These are phyloP conservation scores for Drechmeria coniospora DNA, from an alignment of 2,329 filamentous ascomycete genomes.

Conservation along the genomic window DNA sequence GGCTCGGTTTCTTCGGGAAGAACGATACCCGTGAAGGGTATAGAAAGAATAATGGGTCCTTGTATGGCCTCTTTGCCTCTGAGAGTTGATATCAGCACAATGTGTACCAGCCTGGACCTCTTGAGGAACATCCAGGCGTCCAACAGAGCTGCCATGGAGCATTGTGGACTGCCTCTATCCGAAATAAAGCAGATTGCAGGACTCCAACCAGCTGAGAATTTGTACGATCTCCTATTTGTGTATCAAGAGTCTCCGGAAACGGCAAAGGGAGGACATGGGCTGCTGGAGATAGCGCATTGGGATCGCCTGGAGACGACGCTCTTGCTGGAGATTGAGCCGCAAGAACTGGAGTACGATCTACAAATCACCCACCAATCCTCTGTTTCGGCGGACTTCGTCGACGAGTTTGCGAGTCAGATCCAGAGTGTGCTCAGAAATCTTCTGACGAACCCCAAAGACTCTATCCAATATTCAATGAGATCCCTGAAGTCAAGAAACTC, in stretches of 20 bases:
- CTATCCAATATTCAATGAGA: slow-evolving; percentile 4
- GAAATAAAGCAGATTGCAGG: slow-evolving; percentile 52
- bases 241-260: slow-evolving; percentile 59
- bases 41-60: slow-evolving; percentile 65
- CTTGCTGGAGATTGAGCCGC: slow-evolving; percentile 62
- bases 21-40: slow-evolving; percentile 50
- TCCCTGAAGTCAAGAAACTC: slow-evolving; percentile 26
- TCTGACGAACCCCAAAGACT: slow-evolving; percentile 9
- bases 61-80: slow-evolving; percentile 65
- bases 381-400: slow-evolving; percentile 39
- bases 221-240: slow-evolving; percentile 70
- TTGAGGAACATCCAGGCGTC: slow-evolving; percentile 45
- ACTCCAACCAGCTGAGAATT: slow-evolving; percentile 33
- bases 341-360: slow-evolving; percentile 21
- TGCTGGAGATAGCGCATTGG: slow-evolving; percentile 36
- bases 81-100: slow-evolving; percentile 41
- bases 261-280: slow-evolving; percentile 14
- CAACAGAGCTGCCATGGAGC: slow-evolving; percentile 49
- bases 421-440: slow-evolving; percentile 18
- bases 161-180: slow-evolving; percentile 47
- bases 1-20: slow-evolving; percentile 74
- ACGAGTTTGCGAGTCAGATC: no score
- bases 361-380: slow-evolving; percentile 29
- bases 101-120: slow-evolving; percentile 41
- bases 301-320: slow-evolving; percentile 67